phyloP scores from a whole-genome alignment of 2,329 filamentous ascomycete species.

The Fusarium sp. region DNA sequence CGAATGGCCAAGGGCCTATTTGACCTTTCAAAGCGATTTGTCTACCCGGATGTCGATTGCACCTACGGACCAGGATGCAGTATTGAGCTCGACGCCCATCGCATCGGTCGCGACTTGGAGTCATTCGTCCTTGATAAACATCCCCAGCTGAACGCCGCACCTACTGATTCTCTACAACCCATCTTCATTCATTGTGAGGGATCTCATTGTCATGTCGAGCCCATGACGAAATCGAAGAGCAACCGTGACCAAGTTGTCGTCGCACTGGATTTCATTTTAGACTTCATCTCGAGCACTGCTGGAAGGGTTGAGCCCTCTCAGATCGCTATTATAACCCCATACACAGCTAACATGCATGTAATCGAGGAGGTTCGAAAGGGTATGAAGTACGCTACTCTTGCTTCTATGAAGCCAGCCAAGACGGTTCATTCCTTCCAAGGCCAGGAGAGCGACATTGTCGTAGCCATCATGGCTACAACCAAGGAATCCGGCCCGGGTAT shows the following conservation, averaged over 20 bases:
- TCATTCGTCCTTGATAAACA: not conserved
- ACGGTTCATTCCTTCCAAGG: not conserved
- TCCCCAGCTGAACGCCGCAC: not conserved
- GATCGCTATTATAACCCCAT: not conserved
- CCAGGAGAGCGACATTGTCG: not conserved
- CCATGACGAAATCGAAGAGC: not conserved
- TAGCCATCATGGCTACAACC: not conserved
- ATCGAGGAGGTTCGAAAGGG: not conserved
- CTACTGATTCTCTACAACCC: accelerated
- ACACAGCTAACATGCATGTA: not conserved
- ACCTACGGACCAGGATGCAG: not conserved
- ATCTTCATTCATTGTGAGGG: not conserved
- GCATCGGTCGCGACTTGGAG: not conserved
- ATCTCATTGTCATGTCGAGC: not conserved
- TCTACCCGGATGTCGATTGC: not conserved
- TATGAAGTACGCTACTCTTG: not conserved
- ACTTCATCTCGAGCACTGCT: not conserved
- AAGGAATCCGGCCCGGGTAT: not conserved
- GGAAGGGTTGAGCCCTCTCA: not conserved
- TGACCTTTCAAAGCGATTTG: not conserved
- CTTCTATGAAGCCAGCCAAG: not conserved
- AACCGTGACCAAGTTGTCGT: not conserved
- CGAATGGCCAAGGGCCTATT: not conserved
- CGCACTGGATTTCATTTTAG: not conserved
- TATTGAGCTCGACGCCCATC: not conserved